Percentiles rank a stretch among this genome's conserved stretches.
These are phyloP conservation scores for Pulveroboletus sp. DNA, from an alignment of 768 basidiomycete species.

Conservation along the genomic window DNA sequence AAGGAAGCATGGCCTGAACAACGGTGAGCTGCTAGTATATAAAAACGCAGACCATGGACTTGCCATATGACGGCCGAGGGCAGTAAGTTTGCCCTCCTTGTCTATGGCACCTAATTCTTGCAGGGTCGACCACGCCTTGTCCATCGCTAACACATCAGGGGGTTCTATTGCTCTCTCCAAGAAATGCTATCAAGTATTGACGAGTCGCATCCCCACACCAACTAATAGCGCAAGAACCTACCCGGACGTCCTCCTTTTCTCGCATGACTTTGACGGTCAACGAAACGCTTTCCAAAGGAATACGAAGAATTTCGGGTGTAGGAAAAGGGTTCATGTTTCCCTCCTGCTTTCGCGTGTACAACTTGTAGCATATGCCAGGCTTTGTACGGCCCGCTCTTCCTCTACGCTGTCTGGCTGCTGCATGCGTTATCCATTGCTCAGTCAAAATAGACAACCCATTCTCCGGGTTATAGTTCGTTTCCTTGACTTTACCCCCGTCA, in stretches of 20 bases:
- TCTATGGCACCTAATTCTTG: slow-evolving; percentile 78
- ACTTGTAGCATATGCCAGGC: slow-evolving; percentile 82
- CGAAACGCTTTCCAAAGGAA: slow-evolving; percentile 80
- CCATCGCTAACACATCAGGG: slow-evolving; percentile 71
- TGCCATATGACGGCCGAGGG: slow-evolving; percentile 80
- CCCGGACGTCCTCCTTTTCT: slow-evolving; percentile 77
- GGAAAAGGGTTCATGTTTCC: slow-evolving; percentile 68
- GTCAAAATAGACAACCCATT: slow-evolving; percentile 71
- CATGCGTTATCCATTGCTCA: slow-evolving; percentile 76
- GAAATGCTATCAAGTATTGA: slow-evolving; percentile 45
- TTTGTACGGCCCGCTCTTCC: slow-evolving; percentile 89
- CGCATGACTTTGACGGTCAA: slow-evolving; percentile 80
- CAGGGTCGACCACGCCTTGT: slow-evolving; percentile 71
- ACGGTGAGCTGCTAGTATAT: background rate
- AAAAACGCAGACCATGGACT: slow-evolving; percentile 9
- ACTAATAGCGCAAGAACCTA: slow-evolving; percentile 24
- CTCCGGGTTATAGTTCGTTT: slow-evolving; percentile 69
- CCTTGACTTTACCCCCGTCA: slow-evolving; percentile 84
- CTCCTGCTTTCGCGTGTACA: slow-evolving; percentile 77
- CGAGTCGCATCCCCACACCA: background rate
- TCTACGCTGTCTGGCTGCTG: slow-evolving; percentile 78
- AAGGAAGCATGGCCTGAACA: slow-evolving; percentile 72
- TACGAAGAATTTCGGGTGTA: slow-evolving; percentile 83
- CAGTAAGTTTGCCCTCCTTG: slow-evolving; percentile 61
- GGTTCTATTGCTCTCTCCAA: slow-evolving; percentile 79